Conservation (phyloP, 768 basidiomycete genomes). For the Serendipita indica region DNA sequence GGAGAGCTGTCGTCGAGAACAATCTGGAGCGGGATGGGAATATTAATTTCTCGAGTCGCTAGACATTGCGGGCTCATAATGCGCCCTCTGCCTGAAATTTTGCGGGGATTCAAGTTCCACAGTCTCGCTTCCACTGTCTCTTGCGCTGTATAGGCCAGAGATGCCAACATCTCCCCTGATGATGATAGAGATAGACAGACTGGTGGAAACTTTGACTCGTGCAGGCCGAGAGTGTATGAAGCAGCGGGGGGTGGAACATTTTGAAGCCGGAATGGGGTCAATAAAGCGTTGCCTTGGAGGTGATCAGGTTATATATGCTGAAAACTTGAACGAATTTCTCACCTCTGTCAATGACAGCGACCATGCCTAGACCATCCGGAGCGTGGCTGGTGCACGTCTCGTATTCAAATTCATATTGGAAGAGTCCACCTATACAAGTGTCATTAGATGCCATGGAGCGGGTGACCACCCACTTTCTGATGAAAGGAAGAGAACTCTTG, state of each 20-base stretch:
- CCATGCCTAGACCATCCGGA: constrained; percentile 67
- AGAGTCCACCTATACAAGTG: constrained; percentile 30
- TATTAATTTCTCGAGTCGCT: not conserved
- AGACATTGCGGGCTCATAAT: constrained; percentile 43
- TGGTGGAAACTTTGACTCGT: constrained; percentile 27
- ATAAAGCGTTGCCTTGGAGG: constrained; percentile 45
- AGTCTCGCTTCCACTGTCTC: not conserved
- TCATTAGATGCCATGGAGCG: not conserved
- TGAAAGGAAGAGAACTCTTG: constrained; percentile 48
- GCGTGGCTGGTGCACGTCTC: constrained; percentile 53
- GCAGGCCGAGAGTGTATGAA: constrained; percentile 33
- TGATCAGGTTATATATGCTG: not conserved
- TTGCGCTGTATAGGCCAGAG: constrained; percentile 37
- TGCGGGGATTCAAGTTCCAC: not conserved
- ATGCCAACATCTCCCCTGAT: constrained; percentile 39
- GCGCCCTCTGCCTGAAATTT: constrained; percentile 37
- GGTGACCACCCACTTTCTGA: constrained; percentile 39
- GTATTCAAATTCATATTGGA: constrained; percentile 57
- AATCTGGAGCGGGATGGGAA: not conserved
- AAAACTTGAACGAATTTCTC: constrained; percentile 20
- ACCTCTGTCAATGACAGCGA: constrained; percentile 86
- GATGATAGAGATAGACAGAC: constrained; percentile 51
- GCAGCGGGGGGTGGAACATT: constrained; percentile 99
- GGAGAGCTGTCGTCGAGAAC: not conserved
- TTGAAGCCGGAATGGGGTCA: constrained; percentile 87